Conservation (phyloP, 2,329 filamentous ascomycete genomes). For the Magnaporthales sp. region DNA sequence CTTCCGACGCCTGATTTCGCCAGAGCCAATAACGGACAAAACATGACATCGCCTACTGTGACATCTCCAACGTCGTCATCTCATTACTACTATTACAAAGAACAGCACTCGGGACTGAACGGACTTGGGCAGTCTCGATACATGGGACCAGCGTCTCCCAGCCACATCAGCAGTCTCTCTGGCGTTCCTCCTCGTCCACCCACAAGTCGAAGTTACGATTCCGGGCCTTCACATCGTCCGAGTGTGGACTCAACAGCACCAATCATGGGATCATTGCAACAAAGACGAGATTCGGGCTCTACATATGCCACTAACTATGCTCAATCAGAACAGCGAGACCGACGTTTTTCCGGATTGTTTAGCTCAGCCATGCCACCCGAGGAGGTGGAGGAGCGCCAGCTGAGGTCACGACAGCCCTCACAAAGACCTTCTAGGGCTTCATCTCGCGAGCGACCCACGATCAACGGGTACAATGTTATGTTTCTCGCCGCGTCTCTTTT, state of each 20-base stretch:
- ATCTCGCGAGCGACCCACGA: slow-evolving; percentile 47
- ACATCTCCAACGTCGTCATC: slow-evolving; percentile 29
- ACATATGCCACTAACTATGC: slow-evolving; percentile 41
- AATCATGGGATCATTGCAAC: not conserved
- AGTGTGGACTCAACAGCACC: slow-evolving; percentile 12
- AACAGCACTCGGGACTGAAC: slow-evolving; percentile 37
- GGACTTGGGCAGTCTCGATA: slow-evolving; percentile 6
- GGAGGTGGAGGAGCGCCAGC: slow-evolving; percentile 41
- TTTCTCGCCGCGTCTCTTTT: slow-evolving; percentile 92
- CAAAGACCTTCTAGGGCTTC: slow-evolving; percentile 46
- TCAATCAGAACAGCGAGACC: slow-evolving; percentile 27
- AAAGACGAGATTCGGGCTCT: slow-evolving; percentile 45
- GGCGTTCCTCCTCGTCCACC: slow-evolving; percentile 34
- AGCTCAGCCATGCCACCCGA: slow-evolving; percentile 81
- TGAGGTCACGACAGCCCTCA: slow-evolving; percentile 3
- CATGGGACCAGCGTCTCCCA: not conserved
- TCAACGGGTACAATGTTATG: slow-evolving; percentile 61
- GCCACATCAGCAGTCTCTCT: slow-evolving; percentile 20
- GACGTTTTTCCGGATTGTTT: slow-evolving; percentile 69
- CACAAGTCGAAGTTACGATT: slow-evolving; percentile 51
- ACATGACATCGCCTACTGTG: slow-evolving; percentile 47
- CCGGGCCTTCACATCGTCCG: slow-evolving; percentile 10
- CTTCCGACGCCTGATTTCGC: slow-evolving; percentile 59
- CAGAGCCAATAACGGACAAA: slow-evolving; percentile 57
- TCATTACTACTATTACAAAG: slow-evolving; percentile 47